Conservation (phyloP, 495 filamentous ascomycete genomes). For the Aspergillus nanangensis region DNA sequence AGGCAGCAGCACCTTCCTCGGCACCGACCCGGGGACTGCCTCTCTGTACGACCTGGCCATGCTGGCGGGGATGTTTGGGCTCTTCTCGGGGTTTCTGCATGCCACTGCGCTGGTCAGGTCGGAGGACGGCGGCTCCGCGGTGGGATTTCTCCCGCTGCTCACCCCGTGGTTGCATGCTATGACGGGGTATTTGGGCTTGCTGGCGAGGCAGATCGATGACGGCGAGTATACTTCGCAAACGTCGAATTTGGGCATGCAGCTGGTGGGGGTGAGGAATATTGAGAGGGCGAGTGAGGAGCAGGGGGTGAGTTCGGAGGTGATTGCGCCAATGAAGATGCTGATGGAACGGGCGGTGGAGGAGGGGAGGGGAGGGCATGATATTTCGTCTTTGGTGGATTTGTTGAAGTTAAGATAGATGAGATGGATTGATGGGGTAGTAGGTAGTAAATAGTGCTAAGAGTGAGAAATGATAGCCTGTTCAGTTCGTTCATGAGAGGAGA, state of each 20-base stretch:
- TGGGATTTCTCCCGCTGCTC: constrained; percentile 1
- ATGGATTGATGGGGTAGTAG: too few species aligned
- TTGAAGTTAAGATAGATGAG: not conserved
- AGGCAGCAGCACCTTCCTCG: constrained; percentile 4
- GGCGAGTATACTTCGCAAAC: constrained; percentile 7
- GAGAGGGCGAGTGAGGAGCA: constrained; percentile 1
- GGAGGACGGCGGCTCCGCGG: not conserved
- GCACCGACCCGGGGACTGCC: constrained; percentile 4
- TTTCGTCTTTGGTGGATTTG: constrained; percentile 3
- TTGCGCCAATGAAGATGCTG: not conserved
- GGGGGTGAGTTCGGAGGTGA: constrained; percentile 2
- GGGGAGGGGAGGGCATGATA: constrained; percentile 2
- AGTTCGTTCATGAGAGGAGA: too few species aligned
- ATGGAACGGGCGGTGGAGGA: constrained; percentile 3
- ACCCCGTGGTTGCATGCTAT: constrained; percentile 6
- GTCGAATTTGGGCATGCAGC: constrained; percentile 9
- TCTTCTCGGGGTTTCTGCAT: constrained; percentile 11
- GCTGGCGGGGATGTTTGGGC: constrained; percentile 11
- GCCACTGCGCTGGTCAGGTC: constrained; percentile 5
- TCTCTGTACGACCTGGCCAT: constrained; percentile 12
- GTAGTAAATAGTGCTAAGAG: too few species aligned
- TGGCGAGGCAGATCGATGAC: constrained; percentile 8
- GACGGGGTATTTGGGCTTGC: constrained; percentile 1
- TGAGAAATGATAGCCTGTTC: too few species aligned
- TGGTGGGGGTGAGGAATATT: constrained; percentile 9